phyloP scores from a whole-genome alignment of 371 early-diverging fungal genomes.

The Blastocladiella emersonii region DNA sequence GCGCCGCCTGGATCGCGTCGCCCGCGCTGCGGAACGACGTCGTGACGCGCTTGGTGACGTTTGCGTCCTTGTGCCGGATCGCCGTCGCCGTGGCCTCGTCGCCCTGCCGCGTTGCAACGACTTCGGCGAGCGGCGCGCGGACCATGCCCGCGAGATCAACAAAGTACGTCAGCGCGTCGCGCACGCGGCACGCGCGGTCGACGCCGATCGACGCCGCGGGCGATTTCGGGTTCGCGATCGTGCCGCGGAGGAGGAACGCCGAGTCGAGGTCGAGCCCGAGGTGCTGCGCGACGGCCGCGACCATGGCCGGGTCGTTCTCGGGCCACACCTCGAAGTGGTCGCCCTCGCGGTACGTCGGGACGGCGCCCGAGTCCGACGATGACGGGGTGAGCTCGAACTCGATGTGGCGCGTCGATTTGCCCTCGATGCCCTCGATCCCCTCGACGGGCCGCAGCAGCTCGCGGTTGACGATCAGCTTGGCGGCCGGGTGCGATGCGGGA shows the following conservation, averaged over 20 bases:
- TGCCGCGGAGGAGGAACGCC: slow-evolving; percentile 6
- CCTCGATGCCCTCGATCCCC: not conserved
- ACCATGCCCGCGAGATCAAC: slow-evolving; percentile 4
- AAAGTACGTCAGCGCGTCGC: slow-evolving; percentile 6
- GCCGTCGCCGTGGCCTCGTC: not conserved
- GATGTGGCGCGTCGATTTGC: not conserved
- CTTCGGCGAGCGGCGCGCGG: slow-evolving; percentile 8
- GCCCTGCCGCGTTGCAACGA: not conserved
- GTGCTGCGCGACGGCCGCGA: slow-evolving; percentile 8
- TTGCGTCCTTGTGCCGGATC: slow-evolving; percentile 7
- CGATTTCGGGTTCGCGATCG: slow-evolving; percentile 2
- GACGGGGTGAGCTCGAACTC: slow-evolving; percentile 5
- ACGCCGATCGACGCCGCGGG: slow-evolving; percentile 8
- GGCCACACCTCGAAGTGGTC: slow-evolving; percentile 18
- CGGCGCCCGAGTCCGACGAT: no score
- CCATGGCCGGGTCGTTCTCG: slow-evolving; percentile 7
- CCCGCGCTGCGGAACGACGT: slow-evolving; percentile 8
- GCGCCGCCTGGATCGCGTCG: slow-evolving; percentile 10
- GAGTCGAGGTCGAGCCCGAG: slow-evolving; percentile 12
- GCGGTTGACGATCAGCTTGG: not conserved
- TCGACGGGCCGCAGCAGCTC: not conserved
- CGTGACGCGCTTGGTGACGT: no score
- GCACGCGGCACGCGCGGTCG: slow-evolving; percentile 7
- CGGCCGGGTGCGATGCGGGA: not conserved
- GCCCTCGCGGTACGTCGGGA: slow-evolving; percentile 11